A percentile compares a stretch with the other conserved stretches of the same genome.
phyloP scores from a whole-genome alignment of 345 rosid species.

The Laguncularia racemosa region DNA sequence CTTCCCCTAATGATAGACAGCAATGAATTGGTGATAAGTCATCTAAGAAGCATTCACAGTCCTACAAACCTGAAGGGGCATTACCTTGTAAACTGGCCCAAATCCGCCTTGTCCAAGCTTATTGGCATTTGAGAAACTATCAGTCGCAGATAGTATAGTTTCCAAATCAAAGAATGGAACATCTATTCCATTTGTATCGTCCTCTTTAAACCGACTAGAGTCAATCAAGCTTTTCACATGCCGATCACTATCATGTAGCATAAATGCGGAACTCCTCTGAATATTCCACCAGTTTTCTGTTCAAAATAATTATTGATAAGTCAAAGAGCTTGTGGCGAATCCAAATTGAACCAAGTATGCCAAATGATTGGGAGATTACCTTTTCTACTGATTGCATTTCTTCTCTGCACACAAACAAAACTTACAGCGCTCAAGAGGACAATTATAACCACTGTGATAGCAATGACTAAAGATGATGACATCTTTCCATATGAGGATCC shows the following conservation, averaged over 20 bases:
- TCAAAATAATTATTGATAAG: not conserved
- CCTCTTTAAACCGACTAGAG: slow-evolving; percentile 40
- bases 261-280: slow-evolving; percentile 25
- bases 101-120: slow-evolving; percentile 75
- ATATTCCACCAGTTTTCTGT: slow-evolving; percentile 24
- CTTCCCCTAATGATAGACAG: slow-evolving; percentile 26
- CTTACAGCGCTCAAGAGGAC: slow-evolving; percentile 26
- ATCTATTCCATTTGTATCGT: slow-evolving; percentile 36
- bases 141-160: slow-evolving; percentile 53
- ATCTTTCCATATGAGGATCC: slow-evolving; percentile 13
- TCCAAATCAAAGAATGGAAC: slow-evolving; percentile 49
- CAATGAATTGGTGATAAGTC: too few species aligned
- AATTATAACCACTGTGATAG: slow-evolving; percentile 23
- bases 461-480: slow-evolving; percentile 24
- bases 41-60: not conserved
- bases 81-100: slow-evolving; percentile 70
- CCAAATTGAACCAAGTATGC: not conserved
- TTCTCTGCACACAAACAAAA: slow-evolving; percentile 30
- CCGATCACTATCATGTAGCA: slow-evolving; percentile 36
- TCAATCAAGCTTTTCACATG: slow-evolving; percentile 43
- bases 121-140: slow-evolving; percentile 51
- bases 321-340: not conserved
- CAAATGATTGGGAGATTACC: slow-evolving; percentile 15
- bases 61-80: not conserved
- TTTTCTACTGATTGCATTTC: slow-evolving; percentile 20